A percentile compares a stretch with the other conserved stretches of the same genome.
Conservation (phyloP, 352 stramenopile genomes). For the Globisporangium spiculum region DNA sequence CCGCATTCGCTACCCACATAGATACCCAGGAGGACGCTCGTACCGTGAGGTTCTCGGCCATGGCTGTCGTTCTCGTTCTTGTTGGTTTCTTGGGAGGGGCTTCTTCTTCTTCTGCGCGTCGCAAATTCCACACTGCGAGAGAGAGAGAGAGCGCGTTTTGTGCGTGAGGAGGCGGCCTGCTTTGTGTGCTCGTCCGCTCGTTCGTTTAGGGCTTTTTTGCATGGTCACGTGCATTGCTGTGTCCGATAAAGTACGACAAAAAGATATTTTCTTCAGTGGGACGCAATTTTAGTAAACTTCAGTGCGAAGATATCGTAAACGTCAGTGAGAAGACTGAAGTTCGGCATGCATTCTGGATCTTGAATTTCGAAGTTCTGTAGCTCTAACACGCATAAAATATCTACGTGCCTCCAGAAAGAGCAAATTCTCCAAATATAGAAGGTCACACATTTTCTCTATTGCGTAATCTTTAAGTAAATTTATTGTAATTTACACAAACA, state of each 20-base stretch:
- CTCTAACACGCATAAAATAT: no score
- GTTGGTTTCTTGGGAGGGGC: neutral
- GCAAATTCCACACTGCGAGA: constrained; percentile 11
- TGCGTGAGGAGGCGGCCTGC: neutral
- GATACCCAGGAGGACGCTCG: neutral
- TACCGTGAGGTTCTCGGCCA: constrained; percentile 3
- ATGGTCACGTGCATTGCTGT: neutral
- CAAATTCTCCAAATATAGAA: no score
- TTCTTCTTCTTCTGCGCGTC: constrained; percentile 7
- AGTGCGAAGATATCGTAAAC: no score
- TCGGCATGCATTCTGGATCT: neutral
- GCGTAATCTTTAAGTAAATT: no score
- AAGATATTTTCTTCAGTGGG: neutral
- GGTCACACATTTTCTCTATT: no score
- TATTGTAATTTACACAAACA: neutral
- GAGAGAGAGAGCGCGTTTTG: no score
- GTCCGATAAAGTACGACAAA: neutral
- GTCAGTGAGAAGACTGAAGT: neutral
- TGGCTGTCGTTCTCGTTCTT: neutral
- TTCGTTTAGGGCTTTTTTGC: neutral
- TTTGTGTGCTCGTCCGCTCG: constrained; percentile 2
- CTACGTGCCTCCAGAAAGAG: no score
- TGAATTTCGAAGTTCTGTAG: neutral
- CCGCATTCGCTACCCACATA: neutral
- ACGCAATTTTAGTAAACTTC: no score